Evolutionary conservation across 257 asterid species (phyloP).

Genomic region (Cynanchum wilfordii): DNA sequence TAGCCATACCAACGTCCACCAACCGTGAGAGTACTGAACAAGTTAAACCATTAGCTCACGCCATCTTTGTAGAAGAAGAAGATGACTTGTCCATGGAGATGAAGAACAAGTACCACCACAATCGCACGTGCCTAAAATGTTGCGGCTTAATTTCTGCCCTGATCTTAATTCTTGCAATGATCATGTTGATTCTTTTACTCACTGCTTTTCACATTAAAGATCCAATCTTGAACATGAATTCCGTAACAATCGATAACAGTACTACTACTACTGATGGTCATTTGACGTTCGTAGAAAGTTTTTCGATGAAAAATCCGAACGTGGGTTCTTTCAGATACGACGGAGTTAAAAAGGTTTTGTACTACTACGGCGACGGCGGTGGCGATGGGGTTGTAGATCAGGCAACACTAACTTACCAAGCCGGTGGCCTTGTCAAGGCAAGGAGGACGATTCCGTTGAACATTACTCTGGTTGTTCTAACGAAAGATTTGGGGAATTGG

Average conservation of each 20-base stretch:
- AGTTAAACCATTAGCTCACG: conserved; percentile 29
- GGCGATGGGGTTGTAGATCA: conserved; percentile 34
- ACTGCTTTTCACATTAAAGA: conserved; percentile 39
- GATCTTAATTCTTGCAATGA: conserved; percentile 18
- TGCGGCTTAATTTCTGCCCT: conserved; percentile 45
- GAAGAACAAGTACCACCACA: conserved; percentile 9
- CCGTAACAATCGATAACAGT: conserved; percentile 15
- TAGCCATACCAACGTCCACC: neutral
- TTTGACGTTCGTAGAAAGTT: conserved; percentile 25
- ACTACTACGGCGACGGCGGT: conserved; percentile 25
- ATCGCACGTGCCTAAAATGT: conserved; percentile 29
- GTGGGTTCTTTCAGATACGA: conserved; percentile 37
- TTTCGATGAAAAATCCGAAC: conserved; percentile 40
- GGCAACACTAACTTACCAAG: conserved; percentile 6
- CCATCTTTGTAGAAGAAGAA: conserved; percentile 16
- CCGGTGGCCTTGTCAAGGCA: conserved; percentile 28
- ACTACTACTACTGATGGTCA: conserved; percentile 14
- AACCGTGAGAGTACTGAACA: conserved; percentile 27
- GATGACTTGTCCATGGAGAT: conserved; percentile 16
- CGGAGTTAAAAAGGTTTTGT: conserved; percentile 21
- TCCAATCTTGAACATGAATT: conserved; percentile 30
- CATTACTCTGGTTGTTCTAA: conserved; percentile 26
- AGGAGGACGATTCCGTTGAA: conserved; percentile 24
- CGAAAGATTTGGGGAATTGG: conserved; percentile 21
- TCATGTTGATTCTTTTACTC: conserved; percentile 29